Evolutionary conservation across 257 asterid genomes (phyloP).

Genomic region (Fraxinus excelsior): DNA sequence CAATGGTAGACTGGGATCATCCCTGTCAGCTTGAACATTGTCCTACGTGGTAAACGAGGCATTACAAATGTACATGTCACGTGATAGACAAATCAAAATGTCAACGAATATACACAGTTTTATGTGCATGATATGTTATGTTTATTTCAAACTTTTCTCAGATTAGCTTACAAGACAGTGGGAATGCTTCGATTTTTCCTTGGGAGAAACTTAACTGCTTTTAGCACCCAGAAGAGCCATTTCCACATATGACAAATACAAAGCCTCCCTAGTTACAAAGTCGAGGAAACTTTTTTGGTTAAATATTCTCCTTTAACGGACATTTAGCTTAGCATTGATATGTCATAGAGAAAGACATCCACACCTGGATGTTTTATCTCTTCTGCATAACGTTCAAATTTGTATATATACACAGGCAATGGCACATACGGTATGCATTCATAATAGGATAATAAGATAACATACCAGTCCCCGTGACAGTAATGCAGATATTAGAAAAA

Average conservation of each 20-base stretch:
- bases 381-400: background rate
- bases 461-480: constrained; percentile 93
- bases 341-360: background rate
- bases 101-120: background rate
- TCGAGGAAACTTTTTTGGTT: background rate
- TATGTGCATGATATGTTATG: background rate
- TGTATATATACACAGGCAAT: background rate
- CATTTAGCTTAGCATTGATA: background rate
- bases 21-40: constrained; percentile 80
- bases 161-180: background rate
- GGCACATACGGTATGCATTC: background rate
- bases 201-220: background rate
- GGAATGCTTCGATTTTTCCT: background rate
- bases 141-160: background rate
- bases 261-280: background rate
- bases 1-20: constrained; percentile 88
- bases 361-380: background rate
- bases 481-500: constrained; percentile 86
- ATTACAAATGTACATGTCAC: constrained; percentile 10
- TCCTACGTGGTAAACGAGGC: constrained; percentile 34
- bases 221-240: background rate
- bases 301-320: background rate
- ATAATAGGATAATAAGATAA: constrained; percentile 9
- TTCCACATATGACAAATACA: background rate
- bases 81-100: constrained; percentile 8